A percentile compares a stretch with the other conserved stretches of the same genome.
Conservation (phyloP, 345 rosid species). For the Corchorus capsularis region DNA sequence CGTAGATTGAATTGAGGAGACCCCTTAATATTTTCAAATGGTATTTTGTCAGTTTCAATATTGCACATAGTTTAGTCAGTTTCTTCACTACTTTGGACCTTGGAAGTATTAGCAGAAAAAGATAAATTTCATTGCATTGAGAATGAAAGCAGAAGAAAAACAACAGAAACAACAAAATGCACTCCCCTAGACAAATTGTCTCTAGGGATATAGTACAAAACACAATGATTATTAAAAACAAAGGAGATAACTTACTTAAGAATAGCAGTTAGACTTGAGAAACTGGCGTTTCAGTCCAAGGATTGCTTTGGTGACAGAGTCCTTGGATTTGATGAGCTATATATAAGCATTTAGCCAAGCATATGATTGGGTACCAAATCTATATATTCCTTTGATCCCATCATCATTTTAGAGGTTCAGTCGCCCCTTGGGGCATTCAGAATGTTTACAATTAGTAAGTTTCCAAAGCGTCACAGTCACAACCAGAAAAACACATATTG, state of each 20-base stretch:
- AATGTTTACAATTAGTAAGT: neutral
- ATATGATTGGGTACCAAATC: neutral
- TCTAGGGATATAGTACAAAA: neutral
- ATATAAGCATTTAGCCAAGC: neutral
- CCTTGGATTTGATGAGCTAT: conserved; percentile 3
- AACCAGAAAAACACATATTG: neutral
- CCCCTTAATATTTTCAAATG: conserved; percentile 19
- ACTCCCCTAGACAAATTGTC: conserved; percentile 1
- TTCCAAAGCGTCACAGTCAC: neutral
- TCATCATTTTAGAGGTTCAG: neutral
- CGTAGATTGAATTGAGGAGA: conserved; percentile 27
- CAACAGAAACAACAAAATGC: conserved; percentile 7
- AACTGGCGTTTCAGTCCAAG: neutral
- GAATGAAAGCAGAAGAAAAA: conserved; percentile 7
- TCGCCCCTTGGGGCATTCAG: conserved; percentile 2
- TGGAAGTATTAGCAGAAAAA: conserved; percentile 22
- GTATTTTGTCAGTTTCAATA: conserved; percentile 21
- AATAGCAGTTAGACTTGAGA: conserved; percentile 8
- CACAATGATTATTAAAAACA: neutral
- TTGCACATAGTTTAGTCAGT: conserved; percentile 8
- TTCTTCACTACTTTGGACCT: neutral
- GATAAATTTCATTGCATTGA: conserved; percentile 6
- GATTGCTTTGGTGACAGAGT: neutral
- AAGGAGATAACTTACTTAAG: conserved; percentile 1
- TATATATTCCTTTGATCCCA: neutral